Evolutionary conservation across 257 asterid species (phyloP), one percentile per base, ranked within the genome.

Genomic region (Forsythia suspensa): DNA sequence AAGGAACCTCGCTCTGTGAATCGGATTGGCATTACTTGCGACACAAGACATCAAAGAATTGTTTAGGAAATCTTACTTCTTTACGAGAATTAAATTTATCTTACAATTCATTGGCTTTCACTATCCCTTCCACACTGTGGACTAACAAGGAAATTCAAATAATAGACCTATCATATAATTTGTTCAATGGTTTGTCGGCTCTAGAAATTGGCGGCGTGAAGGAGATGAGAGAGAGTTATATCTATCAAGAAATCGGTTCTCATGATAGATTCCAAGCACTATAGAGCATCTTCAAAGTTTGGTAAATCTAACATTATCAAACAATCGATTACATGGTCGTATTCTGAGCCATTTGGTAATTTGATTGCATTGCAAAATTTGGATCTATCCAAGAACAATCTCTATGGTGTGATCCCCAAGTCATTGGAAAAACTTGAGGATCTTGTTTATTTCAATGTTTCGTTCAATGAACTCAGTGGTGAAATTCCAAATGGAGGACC

Each of bases 201-300:
- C 24, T 16, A 16, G 82, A 82, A 9, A 78, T 78, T 24, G 77
- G 82, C 15, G 73, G 11, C 4, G 1, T 76, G 43, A 70, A 43
- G 21, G 5, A 63, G 20, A 11, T 82, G 41, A 43, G 0, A 43
- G 0, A 71, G 69, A 34, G 18, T 68, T 81, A 24, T 0, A 77
- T 73, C 65, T 81, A 66, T 40, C 24, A 6, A 24, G 46, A 2
- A 82, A 82, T 69, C 66, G 69, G 10, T 82, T 82, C 29, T 69
- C 76, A 2, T 74, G 82, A 52, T 70, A 55, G 6, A 73, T 82
- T 10, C 85, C 85, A 42, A 78, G 77, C 4, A 5, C 69, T 2
- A 8, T 82, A 18, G 77, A 74, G 7, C 68, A 74, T 41, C 82
- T 82, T 10, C 77, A 55, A 41, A 16, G 3, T 11, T 70, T 82